Percentiles rank a stretch among this genome's conserved stretches.
Evolutionary conservation across 2,329 filamentous ascomycete genomes (phyloP).

Genomic region (Hypomyces rosellus): DNA sequence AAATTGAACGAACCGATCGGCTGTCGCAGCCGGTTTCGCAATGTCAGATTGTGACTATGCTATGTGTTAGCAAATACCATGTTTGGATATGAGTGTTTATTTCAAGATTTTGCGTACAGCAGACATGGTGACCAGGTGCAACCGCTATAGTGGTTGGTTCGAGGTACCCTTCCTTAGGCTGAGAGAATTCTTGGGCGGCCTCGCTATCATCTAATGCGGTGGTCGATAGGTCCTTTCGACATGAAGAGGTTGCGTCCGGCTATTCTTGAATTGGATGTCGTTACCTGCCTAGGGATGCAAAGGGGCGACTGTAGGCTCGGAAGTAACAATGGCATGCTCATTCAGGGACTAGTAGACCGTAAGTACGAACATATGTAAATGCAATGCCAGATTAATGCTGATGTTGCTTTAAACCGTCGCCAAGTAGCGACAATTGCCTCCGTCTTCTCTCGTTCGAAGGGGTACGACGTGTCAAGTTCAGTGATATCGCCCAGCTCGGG

Average conservation of each 20-base stretch:
- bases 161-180: constrained; percentile 14
- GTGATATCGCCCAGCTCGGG: too few relatives aligned
- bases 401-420: neutral
- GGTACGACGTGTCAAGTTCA: too few relatives aligned
- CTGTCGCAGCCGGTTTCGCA: constrained; percentile 19
- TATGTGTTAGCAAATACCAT: constrained; percentile 4
- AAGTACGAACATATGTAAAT: neutral
- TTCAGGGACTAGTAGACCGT: neutral
- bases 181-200: constrained; percentile 12
- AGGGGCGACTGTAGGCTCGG: constrained; percentile 3
- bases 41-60: constrained; percentile 23
- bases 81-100: neutral
- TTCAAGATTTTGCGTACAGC: constrained; percentile 19
- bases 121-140: constrained; percentile 21
- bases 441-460: too few relatives aligned
- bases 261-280: neutral
- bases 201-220: constrained; percentile 16
- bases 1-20: constrained; percentile 27
- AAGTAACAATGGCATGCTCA: constrained; percentile 7
- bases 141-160: constrained; percentile 15
- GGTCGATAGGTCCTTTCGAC: neutral
- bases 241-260: neutral
- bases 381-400: neutral
- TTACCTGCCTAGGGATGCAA: neutral
- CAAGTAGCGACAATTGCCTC: neutral